Percentiles rank a stretch among this genome's conserved stretches.
phyloP scores from a whole-genome alignment of 2,329 filamentous ascomycete species.

The Penicillium thymicola region DNA sequence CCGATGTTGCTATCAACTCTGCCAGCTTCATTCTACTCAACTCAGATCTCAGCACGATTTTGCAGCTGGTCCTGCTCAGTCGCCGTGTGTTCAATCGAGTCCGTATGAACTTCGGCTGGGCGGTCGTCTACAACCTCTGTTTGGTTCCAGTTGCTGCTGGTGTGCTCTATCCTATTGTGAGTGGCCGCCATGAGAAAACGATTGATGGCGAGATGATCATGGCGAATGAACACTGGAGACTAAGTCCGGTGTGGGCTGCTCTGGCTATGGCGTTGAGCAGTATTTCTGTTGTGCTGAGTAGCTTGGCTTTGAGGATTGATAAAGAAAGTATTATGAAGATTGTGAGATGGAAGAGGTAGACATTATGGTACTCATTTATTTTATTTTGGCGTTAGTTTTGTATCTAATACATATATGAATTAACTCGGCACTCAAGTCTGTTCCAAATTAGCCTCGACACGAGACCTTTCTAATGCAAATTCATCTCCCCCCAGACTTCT shows the following conservation, averaged over 20 bases:
- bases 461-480: conserved; percentile 9
- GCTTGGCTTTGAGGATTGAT: conserved; percentile 63
- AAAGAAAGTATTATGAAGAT: conserved; percentile 21
- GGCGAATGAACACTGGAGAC: conserved; percentile 42
- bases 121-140: conserved; percentile 73
- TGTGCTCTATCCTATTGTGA: conserved; percentile 63
- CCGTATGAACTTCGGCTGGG: conserved; percentile 83
- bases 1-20: conserved; percentile 77
- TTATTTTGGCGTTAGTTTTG: background rate
- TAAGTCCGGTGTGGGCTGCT: conserved; percentile 68
- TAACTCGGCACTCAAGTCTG: background rate
- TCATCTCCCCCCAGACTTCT: conserved; percentile 62
- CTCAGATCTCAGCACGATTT: conserved; percentile 65
- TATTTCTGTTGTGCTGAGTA: conserved; percentile 82
- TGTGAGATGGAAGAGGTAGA: conserved; percentile 10
- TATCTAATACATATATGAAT: background rate
- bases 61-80: conserved; percentile 71
- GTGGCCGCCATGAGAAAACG: conserved; percentile 35
- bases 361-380: background rate
- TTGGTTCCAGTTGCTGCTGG: conserved; percentile 80
- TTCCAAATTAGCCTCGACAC: background rate
- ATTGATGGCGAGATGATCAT: conserved; percentile 32
- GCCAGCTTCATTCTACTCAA: conserved; percentile 78
- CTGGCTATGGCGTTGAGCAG: conserved; percentile 91
- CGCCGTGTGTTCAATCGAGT: conserved; percentile 71